Conservation (phyloP, 495 filamentous ascomycete genomes). For the Lepidopterella palustris region DNA sequence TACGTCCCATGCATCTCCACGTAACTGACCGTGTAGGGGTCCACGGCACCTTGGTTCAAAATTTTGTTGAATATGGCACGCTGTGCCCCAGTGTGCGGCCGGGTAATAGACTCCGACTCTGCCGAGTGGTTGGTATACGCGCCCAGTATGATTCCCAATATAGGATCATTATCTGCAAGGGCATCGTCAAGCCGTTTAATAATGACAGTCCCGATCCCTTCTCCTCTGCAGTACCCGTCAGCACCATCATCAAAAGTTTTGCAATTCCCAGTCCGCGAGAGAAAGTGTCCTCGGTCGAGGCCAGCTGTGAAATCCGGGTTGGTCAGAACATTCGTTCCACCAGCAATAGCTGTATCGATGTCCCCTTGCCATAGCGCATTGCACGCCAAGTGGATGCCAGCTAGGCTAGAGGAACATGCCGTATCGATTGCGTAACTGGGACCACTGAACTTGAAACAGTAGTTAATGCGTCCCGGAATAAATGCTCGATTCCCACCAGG, state of each 20-base stretch:
- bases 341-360: constrained; percentile 38
- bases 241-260: constrained; percentile 41
- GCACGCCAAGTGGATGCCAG: constrained; percentile 10
- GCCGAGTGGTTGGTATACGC: constrained; percentile 35
- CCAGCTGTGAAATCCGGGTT: constrained; percentile 35
- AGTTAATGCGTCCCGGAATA: constrained; percentile 34
- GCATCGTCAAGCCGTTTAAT: constrained; percentile 31
- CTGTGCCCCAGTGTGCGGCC: constrained; percentile 33
- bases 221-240: constrained; percentile 40
- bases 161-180: constrained; percentile 31
- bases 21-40: constrained; percentile 30
- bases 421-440: constrained; percentile 31
- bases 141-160: constrained; percentile 31
- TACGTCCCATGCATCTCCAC: constrained; percentile 43
- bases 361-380: constrained; percentile 36
- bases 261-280: constrained; percentile 39
- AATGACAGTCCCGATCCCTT: constrained; percentile 32
- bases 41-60: constrained; percentile 13
- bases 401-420: constrained; percentile 28
- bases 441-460: constrained; percentile 29
- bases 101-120: constrained; percentile 38
- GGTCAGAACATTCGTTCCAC: constrained; percentile 38
- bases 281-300: constrained; percentile 35
- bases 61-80: constrained; percentile 20
- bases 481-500: constrained; percentile 33